Percentiles rank a stretch among this genome's conserved stretches.
Evolutionary conservation across 2,329 filamentous ascomycete genomes (phyloP).

Genomic region (Plenodomus tracheiphilus): DNA sequence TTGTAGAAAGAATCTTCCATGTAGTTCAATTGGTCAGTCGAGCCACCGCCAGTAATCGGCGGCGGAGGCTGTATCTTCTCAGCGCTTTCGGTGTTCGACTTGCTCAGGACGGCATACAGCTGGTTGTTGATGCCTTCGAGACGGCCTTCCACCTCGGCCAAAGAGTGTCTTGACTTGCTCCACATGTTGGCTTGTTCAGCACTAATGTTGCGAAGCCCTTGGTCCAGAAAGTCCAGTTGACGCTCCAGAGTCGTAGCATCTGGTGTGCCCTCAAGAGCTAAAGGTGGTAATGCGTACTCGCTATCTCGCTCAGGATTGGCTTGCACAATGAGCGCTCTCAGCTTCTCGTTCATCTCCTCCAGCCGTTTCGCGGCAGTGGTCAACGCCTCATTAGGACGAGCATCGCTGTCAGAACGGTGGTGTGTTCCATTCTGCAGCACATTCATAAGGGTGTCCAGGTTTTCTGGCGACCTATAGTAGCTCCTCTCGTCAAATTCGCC

Average conservation of each 20-base stretch:
- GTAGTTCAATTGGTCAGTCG: constrained; percentile 70
- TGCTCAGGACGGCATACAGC: constrained; percentile 55
- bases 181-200: constrained; percentile 55
- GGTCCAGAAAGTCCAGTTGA: constrained; percentile 73
- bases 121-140: constrained; percentile 62
- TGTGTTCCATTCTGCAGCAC: constrained; percentile 43
- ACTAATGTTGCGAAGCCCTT: constrained; percentile 63
- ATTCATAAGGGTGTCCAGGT: constrained; percentile 56
- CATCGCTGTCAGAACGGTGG: constrained; percentile 30
- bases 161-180: constrained; percentile 30
- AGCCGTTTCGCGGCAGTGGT: constrained; percentile 67
- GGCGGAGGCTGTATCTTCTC: constrained; percentile 62
- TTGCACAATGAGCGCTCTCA: constrained; percentile 68
- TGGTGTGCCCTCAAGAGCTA: constrained; percentile 14
- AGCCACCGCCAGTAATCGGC: constrained; percentile 56
- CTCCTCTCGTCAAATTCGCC: constrained; percentile 77
- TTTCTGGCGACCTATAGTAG: constrained; percentile 71
- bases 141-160: constrained; percentile 45
- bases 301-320: constrained; percentile 58
- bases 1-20: constrained; percentile 64
- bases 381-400: constrained; percentile 54
- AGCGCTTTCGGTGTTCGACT: constrained; percentile 55
- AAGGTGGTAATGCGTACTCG: constrained; percentile 36
- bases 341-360: constrained; percentile 66
- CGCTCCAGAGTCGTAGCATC: constrained; percentile 46